Base-by-base conservation (phyloP, 2,329 filamentous ascomycete genomes). In the Epichloe uncinata region DNA sequence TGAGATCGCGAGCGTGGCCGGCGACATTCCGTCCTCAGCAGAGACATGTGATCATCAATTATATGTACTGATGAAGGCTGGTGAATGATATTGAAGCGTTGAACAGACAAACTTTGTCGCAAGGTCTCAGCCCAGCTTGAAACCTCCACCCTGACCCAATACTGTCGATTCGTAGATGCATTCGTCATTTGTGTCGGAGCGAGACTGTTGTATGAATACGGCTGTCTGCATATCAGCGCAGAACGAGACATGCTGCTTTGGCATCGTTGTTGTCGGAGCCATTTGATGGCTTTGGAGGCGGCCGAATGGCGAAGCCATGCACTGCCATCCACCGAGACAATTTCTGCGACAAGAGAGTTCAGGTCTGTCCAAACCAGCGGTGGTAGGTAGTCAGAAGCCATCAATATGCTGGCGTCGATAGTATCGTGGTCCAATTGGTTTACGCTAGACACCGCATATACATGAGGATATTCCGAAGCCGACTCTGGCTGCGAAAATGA, bases 351-450 rank as follows among this genome's bases (percentile, higher is more conserved):
- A 1, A 97, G 72, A 8, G 69, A 65, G 5, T 66, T 60, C 2
- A 97, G 77, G 41, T 97, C 90, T 8, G 88, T 93, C 0, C 78
- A 67, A 3, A 86, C 68, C 4, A 96, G 73, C 1, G 91, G 91
- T 53, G 87, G 84, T 13, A 93, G 72, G 61, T 96, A 97, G 59
- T 93, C 86, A 1, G 90, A 84, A 50, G 83, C 89, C 91, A 97
- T 97, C 16, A 97, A 75, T 0, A 95, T 73, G 59, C 88, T 95
- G 16, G 90, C 91, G 63, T 97, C 91, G 83, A 97, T 94, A 42
- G 77, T 81, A 38, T 95, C 87, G 53, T 81, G 70, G 58, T 96
- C 88, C 20, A 78, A 77, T 1, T 77, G 79, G 22, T 78, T 73
- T 12, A 78, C 78, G 18, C 85, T 93, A 1, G 91, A 96, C 18